Base-by-base conservation (phyloP, 768 basidiomycete genomes). In the Gloeophyllum trabeum region DNA sequence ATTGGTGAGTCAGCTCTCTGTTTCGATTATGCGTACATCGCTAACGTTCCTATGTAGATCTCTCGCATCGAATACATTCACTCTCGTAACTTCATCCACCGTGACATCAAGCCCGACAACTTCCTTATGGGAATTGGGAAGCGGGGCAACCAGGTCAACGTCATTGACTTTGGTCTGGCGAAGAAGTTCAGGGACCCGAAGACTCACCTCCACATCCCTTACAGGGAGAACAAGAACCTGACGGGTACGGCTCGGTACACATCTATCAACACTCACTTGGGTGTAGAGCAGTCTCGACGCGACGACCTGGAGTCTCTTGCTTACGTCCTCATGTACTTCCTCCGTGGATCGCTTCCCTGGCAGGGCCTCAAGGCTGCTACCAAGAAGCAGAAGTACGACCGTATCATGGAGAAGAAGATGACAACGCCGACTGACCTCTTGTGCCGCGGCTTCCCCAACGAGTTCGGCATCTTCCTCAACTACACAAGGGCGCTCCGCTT, bases 331-430 rank as follows among this genome's bases (percentile, higher is more conserved):
- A 97, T 99, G 94, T 99, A 99, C 72, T 99, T 99, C 79, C 83
- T 99, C 50, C 91, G 94, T 49, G 96, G 94, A 39, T 84, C 90
- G 43, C 78, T 99, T 35, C 94, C 94, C 24, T 99, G 94, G 94
- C 96, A 99, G 64, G 96, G 96, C 46, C 79, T 99, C 60, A 99
- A 99, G 71, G 96, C 96, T 46, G 94, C 94, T 30, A 99, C 96
- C 46, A 99, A 99, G 89, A 99, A 99, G 79, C 96, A 99, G 75
- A 99, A 99, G 71, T 98, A 98, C 64, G 96, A 98, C 65, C 84
- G 96, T 46, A 99, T 99, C 70, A 99, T 99, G 96, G 96, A 99
- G 69, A 99, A 99, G 79, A 99, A 99, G 79, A 98, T 99, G 92
- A 97, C 96, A 26, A 96, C 92, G 0, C 89, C 92, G 12, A 93